These are phyloP conservation scores for Mortierella sp. DNA, from an alignment of 371 early-diverging fungal species.

Conservation along the genomic window DNA sequence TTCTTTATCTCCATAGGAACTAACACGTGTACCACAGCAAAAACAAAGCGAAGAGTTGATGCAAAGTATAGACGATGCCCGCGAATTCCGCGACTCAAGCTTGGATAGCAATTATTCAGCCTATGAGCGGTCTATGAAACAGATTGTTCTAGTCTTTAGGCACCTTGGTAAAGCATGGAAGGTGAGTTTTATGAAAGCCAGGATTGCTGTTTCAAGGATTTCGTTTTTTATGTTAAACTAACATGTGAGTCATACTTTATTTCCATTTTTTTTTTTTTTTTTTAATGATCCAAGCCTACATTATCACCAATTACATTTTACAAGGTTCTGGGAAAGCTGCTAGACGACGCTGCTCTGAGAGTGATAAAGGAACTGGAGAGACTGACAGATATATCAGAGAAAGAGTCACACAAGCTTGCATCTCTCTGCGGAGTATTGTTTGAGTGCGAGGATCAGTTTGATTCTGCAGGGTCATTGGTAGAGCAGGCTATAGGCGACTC, in stretches of 20 bases:
- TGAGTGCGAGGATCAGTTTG: constrained; percentile 67
- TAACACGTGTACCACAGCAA: constrained; percentile 18
- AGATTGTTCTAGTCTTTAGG: constrained; percentile 62
- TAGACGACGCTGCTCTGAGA: constrained; percentile 60
- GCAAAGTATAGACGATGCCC: constrained; percentile 60
- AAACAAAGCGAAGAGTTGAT: constrained; percentile 60
- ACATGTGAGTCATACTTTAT: neutral
- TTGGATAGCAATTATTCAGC: constrained; percentile 60
- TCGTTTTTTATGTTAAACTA: no score
- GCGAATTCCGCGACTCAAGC: constrained; percentile 67
- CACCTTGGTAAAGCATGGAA: constrained; percentile 61
- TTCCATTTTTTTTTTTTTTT: neutral
- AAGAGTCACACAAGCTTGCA: constrained; percentile 75
- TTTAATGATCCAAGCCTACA: constrained; percentile 39
- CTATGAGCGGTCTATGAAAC: constrained; percentile 64
- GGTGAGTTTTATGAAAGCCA: constrained; percentile 34
- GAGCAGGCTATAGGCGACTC: constrained; percentile 56
- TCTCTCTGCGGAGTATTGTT: constrained; percentile 62
- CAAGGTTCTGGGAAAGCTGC: constrained; percentile 59
- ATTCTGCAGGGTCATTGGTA: constrained; percentile 57
- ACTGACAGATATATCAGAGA: constrained; percentile 76
- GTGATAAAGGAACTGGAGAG: constrained; percentile 69
- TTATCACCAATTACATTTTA: constrained; percentile 57
- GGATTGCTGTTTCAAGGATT: neutral
- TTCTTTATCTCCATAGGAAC: neutral